Evolutionary conservation across 208 protist species (phyloP), one percentile per base, ranked within the genome.

Genomic region (Acanthamoeba castellanii): DNA sequence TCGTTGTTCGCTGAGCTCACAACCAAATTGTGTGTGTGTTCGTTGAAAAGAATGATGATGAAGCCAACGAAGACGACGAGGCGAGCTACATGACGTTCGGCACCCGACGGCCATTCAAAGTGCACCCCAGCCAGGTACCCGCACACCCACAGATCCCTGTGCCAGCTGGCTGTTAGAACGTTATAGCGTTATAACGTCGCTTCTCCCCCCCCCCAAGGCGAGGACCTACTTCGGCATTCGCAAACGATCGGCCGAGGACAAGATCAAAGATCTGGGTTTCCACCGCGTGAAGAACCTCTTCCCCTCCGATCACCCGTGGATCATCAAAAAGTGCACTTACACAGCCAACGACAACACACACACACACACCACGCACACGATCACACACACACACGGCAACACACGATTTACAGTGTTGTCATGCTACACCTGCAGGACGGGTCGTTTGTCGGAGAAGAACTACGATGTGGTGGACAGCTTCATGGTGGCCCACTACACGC

Each of bases 381-480:
- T n/a, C n/a, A n/a, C n/a, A 7, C 72, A 25, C 72, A n/a, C 20
- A 27, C 20, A 11, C n/a, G n/a, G n/a, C n/a, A n/a, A 70, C 3
- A 5, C n/a, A 18, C 22, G 6, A 30, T 5, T 9, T 34, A 66
- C 25, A 66, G 1, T 55, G 1, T 55, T 55, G 1, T 55, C 50
- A 66, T n/a, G n/a, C n/a, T n/a, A n/a, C 25, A 66, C 14, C 45
- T 0, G 7, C 55, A 57, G 84, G 32, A 91, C 84, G 30, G 84
- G 84, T 0, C 30, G 57, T 1, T 32, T 91, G 11, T 64, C 84
- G 18, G 84, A 64, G 7, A 50, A 64, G 57, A 91, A 91, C 55
- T 91, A 45, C 42, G 84, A 91, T n/a, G 30, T 91, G 84, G 84
- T 50, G 57, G 84, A 91, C 59, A 72, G 57, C 59, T 91, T 91